Evolutionary conservation across 2,329 filamentous ascomycete genomes (phyloP).

Genomic region (Didymella exigua): DNA sequence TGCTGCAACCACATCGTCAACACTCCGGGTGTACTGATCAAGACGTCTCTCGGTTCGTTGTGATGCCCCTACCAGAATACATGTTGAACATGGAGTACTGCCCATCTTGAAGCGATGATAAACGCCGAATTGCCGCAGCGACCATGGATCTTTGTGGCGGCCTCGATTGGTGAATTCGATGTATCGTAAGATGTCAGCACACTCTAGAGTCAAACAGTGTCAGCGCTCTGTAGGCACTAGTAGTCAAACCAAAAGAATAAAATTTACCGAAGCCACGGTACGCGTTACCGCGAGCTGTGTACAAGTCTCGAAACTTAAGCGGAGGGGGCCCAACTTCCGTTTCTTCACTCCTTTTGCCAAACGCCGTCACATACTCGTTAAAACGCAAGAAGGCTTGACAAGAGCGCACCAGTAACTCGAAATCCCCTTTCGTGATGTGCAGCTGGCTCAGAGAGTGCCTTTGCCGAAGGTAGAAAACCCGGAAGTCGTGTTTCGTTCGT

Average conservation of each 20-base stretch:
- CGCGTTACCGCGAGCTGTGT: background rate
- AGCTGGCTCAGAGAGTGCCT: slow-evolving; percentile 24
- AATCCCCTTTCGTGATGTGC: slow-evolving; percentile 20
- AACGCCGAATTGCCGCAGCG: slow-evolving; percentile 22
- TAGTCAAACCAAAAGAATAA: too few relatives aligned
- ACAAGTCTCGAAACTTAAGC: slow-evolving; percentile 9
- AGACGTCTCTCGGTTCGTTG: background rate
- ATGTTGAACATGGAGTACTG: background rate
- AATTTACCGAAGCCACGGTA: slow-evolving; percentile 7
- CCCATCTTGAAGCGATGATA: slow-evolving; percentile 22
- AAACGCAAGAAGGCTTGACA: slow-evolving; percentile 30
- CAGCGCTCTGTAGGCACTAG: too few relatives aligned
- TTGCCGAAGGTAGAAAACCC: slow-evolving; percentile 31
- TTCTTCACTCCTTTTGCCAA: slow-evolving; percentile 19
- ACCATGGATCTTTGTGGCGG: slow-evolving; percentile 17
- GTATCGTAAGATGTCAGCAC: slow-evolving; percentile 6
- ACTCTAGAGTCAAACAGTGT: background rate
- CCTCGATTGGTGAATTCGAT: slow-evolving; percentile 2
- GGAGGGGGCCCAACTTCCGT: slow-evolving; percentile 27
- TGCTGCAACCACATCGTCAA: background rate
- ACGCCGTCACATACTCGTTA: slow-evolving; percentile 26
- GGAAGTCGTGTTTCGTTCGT: slow-evolving; percentile 21
- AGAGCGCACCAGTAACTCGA: background rate
- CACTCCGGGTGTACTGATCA: slow-evolving; percentile 1
- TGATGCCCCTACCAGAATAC: slow-evolving; percentile 3